Evolutionary conservation across 2,329 filamentous ascomycete species (phyloP).

Genomic region (Alternaria solani): DNA sequence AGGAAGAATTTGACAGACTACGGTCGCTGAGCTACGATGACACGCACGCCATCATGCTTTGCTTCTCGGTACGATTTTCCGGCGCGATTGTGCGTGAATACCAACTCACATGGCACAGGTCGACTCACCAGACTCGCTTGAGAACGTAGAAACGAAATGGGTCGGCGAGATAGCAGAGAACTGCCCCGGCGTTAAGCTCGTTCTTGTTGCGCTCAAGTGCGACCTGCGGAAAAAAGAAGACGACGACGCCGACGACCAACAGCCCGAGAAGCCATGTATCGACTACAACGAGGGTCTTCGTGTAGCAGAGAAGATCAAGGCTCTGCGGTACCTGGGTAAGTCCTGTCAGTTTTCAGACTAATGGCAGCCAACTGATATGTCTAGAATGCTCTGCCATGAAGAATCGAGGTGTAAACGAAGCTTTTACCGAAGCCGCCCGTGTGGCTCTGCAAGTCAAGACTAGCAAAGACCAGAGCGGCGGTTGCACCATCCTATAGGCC

Average conservation of each 20-base stretch:
- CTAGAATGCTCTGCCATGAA: conserved; percentile 96
- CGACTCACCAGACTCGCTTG: conserved; percentile 93
- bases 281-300: conserved; percentile 91
- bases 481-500: conserved; percentile 48
- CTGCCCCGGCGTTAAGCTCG: conserved; percentile 92
- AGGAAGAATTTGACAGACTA: conserved; percentile 98
- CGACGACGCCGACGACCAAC: conserved; percentile 62
- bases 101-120: conserved; percentile 58
- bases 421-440: conserved; percentile 95
- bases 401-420: conserved; percentile 97
- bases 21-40: conserved; percentile 97
- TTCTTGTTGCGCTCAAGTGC: conserved; percentile 95
- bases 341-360: not conserved
- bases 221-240: conserved; percentile 82
- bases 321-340: conserved; percentile 84
- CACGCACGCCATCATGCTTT: conserved; percentile 98
- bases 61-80: conserved; percentile 71
- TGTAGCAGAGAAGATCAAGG: conserved; percentile 89
- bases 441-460: conserved; percentile 75
- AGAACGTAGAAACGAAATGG: conserved; percentile 99
- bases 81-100: not conserved
- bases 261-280: conserved; percentile 70
- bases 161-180: conserved; percentile 98
- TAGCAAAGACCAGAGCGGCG: conserved; percentile 56
- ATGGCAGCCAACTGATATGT: conserved; percentile 15